These are phyloP conservation scores for Phaeosphaeriaceae sp. DNA, from an alignment of 2,329 filamentous ascomycete genomes.

Conservation along the genomic window DNA sequence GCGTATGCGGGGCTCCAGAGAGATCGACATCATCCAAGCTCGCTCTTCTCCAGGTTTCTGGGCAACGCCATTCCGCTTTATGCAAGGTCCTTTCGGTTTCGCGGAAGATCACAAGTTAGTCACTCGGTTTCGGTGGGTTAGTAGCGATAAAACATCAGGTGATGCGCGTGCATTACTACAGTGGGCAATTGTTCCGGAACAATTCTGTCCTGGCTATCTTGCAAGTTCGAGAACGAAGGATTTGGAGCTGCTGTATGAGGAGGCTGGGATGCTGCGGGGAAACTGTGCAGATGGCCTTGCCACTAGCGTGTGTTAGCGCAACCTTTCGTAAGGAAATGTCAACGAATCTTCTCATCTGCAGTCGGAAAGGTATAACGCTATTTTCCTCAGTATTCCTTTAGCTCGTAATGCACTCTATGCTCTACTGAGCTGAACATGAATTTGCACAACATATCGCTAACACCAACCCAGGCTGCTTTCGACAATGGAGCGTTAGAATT, in stretches of 20 bases:
- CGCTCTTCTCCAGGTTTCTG: conserved; percentile 29
- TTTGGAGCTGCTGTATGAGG: neutral
- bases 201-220: neutral
- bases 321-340: neutral
- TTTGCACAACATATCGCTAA: neutral
- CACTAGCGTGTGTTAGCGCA: neutral
- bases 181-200: conserved; percentile 1
- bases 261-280: neutral
- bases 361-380: no score
- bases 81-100: conserved; percentile 4
- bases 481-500: no score
- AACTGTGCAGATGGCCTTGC: neutral
- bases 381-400: no score
- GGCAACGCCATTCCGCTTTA: conserved; percentile 15
- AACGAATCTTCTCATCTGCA: no score
- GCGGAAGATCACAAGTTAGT: conserved; percentile 24
- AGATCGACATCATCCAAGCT: conserved; percentile 15
- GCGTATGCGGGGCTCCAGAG: conserved; percentile 33
- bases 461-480: no score
- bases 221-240: neutral
- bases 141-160: neutral
- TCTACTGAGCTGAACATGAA: neutral
- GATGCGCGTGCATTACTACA: conserved; percentile 2
- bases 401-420: no score
- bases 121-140: conserved; percentile 1